These are phyloP conservation scores for Linderniella brevidens DNA, from an alignment of 257 asterid genomes.

Conservation along the genomic window DNA sequence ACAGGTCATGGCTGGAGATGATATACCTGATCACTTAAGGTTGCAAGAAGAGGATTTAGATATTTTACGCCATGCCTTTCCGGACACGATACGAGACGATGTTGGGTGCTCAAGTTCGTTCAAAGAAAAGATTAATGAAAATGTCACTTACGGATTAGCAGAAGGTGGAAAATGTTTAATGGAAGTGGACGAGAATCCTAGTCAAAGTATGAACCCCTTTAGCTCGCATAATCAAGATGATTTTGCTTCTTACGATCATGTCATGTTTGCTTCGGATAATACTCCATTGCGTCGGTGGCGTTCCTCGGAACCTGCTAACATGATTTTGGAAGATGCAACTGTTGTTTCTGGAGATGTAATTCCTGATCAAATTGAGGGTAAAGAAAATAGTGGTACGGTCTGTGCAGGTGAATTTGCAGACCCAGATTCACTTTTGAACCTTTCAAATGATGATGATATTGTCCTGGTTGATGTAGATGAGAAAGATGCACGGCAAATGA, in stretches of 20 bases:
- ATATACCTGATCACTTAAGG: slow-evolving; percentile 11
- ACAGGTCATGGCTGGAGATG: slow-evolving; percentile 22
- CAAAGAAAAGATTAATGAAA: slow-evolving; percentile 13
- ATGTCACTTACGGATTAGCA: slow-evolving; percentile 21
- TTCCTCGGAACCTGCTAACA: slow-evolving; percentile 16
- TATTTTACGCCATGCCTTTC: slow-evolving; percentile 50
- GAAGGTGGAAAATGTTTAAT: slow-evolving; percentile 25
- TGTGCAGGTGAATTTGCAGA: slow-evolving; percentile 47
- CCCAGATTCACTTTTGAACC: slow-evolving; percentile 82
- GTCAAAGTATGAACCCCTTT: no score
- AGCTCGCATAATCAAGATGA: no score
- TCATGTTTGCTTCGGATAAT: no score
- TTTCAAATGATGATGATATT: slow-evolving; percentile 62
- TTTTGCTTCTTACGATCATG: no score
- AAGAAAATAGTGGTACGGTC: slow-evolving; percentile 20
- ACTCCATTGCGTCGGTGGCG: no score
- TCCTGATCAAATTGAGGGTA: slow-evolving; percentile 17
- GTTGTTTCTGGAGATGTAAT: slow-evolving; percentile 22
- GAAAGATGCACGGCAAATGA: slow-evolving; percentile 16
- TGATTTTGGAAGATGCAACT: slow-evolving; percentile 25
- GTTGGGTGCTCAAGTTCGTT: slow-evolving; percentile 16
- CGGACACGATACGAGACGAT: slow-evolving; percentile 30
- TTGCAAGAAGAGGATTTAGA: slow-evolving; percentile 56
- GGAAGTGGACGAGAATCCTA: no score
- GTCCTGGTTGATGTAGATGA: slow-evolving; percentile 41